These are phyloP conservation scores for Pseudodiploospora longispora DNA, from an alignment of 2,329 filamentous ascomycete genomes.

Conservation along the genomic window DNA sequence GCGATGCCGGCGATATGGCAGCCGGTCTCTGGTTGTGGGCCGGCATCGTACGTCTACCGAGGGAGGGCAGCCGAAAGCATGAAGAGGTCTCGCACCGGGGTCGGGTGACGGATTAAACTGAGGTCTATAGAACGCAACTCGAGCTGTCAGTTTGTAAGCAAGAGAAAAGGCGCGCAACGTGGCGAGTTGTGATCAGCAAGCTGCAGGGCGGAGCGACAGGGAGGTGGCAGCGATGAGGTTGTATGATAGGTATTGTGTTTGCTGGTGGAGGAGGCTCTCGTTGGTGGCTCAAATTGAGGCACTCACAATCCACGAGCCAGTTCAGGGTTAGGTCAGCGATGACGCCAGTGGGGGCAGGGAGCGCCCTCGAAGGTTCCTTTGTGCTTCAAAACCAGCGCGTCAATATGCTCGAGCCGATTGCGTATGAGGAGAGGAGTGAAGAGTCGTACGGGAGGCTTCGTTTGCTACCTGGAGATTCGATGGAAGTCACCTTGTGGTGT, in stretches of 20 bases:
- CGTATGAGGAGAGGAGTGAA: conserved; percentile 3
- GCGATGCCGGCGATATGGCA: conserved; percentile 41
- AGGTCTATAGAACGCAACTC: conserved; percentile 5
- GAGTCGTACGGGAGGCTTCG: conserved; percentile 3
- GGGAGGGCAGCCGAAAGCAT: conserved; percentile 29
- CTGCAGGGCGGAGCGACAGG: conserved; percentile 1
- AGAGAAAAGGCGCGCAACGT: neutral
- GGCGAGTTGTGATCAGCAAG: neutral
- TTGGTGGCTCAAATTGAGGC: conserved; percentile 28
- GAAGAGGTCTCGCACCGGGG: conserved; percentile 21
- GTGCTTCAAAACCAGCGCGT: conserved; percentile 2
- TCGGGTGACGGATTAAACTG: conserved; percentile 8
- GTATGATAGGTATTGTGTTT: conserved; percentile 8
- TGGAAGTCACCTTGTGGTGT: conserved; percentile 26
- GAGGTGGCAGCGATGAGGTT: conserved; percentile 7
- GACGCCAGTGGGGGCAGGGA: conserved; percentile 23
- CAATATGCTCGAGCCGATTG: conserved; percentile 5
- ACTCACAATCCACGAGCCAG: conserved; percentile 24
- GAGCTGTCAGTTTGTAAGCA: conserved; percentile 5
- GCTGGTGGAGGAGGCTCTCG: conserved; percentile 7
- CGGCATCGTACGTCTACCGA: conserved; percentile 38
- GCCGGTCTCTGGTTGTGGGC: conserved; percentile 45
- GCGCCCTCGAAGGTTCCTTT: conserved; percentile 2
- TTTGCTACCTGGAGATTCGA: conserved; percentile 6
- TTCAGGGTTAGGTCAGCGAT: conserved; percentile 32